Base-by-base conservation (phyloP, 2,329 filamentous ascomycete species). In the Fusarium euwallaceae region DNA sequence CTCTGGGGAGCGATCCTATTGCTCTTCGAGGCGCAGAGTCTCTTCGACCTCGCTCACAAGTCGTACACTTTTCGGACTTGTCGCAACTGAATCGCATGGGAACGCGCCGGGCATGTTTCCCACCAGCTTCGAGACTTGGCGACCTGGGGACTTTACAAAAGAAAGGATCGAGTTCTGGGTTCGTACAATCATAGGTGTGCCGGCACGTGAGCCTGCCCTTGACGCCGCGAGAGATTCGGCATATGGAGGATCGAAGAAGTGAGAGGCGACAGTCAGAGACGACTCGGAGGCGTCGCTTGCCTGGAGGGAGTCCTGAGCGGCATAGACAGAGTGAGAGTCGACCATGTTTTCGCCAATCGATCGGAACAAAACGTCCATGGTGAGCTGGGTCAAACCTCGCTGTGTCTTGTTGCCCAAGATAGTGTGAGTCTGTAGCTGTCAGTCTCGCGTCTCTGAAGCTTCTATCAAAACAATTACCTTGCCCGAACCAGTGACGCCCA, bases 401-500 rank as follows among this genome's bases (percentile, higher is more conserved):
- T 98, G 94, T 24, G 89, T 91, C 76, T 92, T 93, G 14, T 94
- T 97, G 65, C 97, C 97, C 17, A 99, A 89, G 70, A 98, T 98
- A 1, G 97, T 99, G 82, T 99, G 96, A 73, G 94, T 97, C 96
- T 98, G 80, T 24, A 37, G 59, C 24, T 8, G 37, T 73, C 17
- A 67, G 66, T 41, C 29, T 62, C 24, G 27, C 32, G 27, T 56
- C 22, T 34, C 24, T 32, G 41, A 48, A 4, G 20, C 4, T 11
- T 36, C 7, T 69, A 41, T 78, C 69, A 58, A 17, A 37, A 64
- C 53, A 68, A 79, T 59, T 78, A 97, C 96, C 92, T 99, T 99
- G 82, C 97, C 97, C 60, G 95, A 98, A 14, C 97, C 97, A 9
- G 96, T 98, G 51, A 98, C 95, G 17, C 97, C 97, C 67, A 99